Conservation (phyloP, 1,284 basidiomycete genomes). For the Schizophyllum amplum region DNA sequence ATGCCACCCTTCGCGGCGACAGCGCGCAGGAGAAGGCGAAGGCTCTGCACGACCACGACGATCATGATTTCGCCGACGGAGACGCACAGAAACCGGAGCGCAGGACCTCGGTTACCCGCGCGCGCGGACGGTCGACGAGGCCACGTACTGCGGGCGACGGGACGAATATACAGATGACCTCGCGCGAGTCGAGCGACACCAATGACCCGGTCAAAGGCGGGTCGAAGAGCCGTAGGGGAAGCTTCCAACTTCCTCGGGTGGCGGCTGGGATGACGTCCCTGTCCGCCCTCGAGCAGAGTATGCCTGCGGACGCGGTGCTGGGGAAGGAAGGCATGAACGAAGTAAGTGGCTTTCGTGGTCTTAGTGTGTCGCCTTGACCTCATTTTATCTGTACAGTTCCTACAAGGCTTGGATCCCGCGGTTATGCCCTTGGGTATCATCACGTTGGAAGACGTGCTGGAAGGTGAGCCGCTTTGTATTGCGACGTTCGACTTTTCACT, state of each 20-base stretch:
- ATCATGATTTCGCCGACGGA: not conserved
- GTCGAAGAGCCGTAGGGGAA: slow-evolving; percentile 29
- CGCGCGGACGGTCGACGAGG: not conserved
- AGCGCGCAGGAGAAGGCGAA: no score
- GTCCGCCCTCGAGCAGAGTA: slow-evolving; percentile 64
- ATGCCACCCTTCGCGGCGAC: slow-evolving; percentile 24
- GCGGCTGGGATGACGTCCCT: slow-evolving; percentile 29
- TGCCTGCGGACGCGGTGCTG: slow-evolving; percentile 78
- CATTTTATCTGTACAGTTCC: slow-evolving; percentile 36
- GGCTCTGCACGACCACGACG: not conserved
- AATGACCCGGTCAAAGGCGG: not conserved
- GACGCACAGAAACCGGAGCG: no score
- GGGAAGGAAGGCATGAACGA: slow-evolving; percentile 62
- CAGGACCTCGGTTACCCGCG: not conserved
- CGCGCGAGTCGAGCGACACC: not conserved
- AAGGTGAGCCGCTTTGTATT: slow-evolving; percentile 42
- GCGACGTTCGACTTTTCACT: not conserved
- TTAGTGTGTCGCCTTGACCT: not conserved
- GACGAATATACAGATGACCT: not conserved
- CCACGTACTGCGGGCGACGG: not conserved
- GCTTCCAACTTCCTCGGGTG: slow-evolving; percentile 32
- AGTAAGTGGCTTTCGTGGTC: slow-evolving; percentile 33
- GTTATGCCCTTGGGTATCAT: slow-evolving; percentile 86
- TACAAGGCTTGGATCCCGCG: slow-evolving; percentile 66
- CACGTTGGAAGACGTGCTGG: slow-evolving; percentile 87